Evolutionary conservation across 23 red algal species (phyloP), one percentile per base, ranked within the genome.

Genomic region (Pyropia haitanensis): DNA sequence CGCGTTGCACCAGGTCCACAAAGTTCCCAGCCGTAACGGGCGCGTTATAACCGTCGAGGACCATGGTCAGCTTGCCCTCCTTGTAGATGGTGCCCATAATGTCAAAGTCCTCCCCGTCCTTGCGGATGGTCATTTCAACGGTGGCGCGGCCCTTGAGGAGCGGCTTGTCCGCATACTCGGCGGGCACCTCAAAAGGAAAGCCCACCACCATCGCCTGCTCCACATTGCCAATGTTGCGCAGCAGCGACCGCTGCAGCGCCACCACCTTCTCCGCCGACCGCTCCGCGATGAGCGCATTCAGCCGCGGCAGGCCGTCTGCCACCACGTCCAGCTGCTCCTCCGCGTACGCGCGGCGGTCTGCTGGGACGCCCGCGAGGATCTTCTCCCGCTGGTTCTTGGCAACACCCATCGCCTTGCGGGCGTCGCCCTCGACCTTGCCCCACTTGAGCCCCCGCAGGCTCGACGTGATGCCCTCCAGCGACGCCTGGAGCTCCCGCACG

Each of bases 21-120:
- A 96, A 96, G 50, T 73, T 82, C 18, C 92, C 92, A 27, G 76
- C 92, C 20, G 92, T 81, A 14, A 96, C 70, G 18, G 92, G 92
- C 22, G 92, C 92, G 23, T 54, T 76, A 28, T 86, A 96, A 22
- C 92, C 92, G 60, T 96, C 92, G 31, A 96, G 53, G 25, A 96
- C 92, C 61, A 96, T 51, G 5, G 83, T 88, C 56, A 96, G 64
- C 68, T 76, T 79, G 28, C 78, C 92, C 46, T 76, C 58, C 20
- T 96, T 82, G 60, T 74, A 89, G 20, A 90, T 49, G 18, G 77
- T 83, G 58, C 92, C 92, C 21, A 80, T 80, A 49, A 96, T 87
- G 61, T 96, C 92, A 75, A 96, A 96, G 12, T 77, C 67, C 53
- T 81, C 78, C 14, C 75, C 82, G 0, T 26, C 73, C 73, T 90